Base-by-base conservation (phyloP, 1,284 basidiomycete genomes). In the Irpex lacteus region DNA sequence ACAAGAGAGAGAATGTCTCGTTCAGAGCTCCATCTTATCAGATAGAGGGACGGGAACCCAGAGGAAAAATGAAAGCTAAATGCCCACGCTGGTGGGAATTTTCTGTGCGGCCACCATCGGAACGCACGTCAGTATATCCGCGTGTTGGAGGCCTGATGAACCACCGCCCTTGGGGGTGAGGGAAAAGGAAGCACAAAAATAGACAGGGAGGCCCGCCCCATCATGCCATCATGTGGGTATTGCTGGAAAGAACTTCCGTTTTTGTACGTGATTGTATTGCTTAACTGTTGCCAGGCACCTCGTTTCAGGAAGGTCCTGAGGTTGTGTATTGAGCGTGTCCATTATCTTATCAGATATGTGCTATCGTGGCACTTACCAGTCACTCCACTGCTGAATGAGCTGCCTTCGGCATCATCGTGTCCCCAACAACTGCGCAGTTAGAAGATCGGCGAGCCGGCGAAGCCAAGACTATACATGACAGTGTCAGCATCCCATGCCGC, bases 21-120 rank as follows among this genome's bases (percentile, higher is more conserved):
- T 9, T 13, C 54, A 8, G 13, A 56, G 19, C 19, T 64, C 62
- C 73, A 75, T 75, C 74, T 75, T 75, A 75, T 75, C 74, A 70
- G 74, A 75, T 75, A 66, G 59, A 40, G 34, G 38, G 50, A 8
- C 50, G 26, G 18, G 53, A n/a, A 56, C 32, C 26, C 7, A 9
- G 38, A 44, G 56, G 52, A 40, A 34, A n/a, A 56, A 32, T 1
- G n/a, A 53, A 32, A 18, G 32, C 6, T 52, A 13, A 44, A 6
- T 65, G 26, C 54, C 61, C 64, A 65, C 64, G 61, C 19, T 52
- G 44, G 64, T 65, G 64, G 61, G 64, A 65, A 63, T 21, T 37
- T 47, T 44, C 40, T 3, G 40, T 11, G 52, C 13, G 13, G 37
- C 26, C 44, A 19, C 15, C 50, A 18, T 21, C 50, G 26, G 21